Conservation (phyloP, 2,329 filamentous ascomycete species). For the Verticillium klebahnii region DNA sequence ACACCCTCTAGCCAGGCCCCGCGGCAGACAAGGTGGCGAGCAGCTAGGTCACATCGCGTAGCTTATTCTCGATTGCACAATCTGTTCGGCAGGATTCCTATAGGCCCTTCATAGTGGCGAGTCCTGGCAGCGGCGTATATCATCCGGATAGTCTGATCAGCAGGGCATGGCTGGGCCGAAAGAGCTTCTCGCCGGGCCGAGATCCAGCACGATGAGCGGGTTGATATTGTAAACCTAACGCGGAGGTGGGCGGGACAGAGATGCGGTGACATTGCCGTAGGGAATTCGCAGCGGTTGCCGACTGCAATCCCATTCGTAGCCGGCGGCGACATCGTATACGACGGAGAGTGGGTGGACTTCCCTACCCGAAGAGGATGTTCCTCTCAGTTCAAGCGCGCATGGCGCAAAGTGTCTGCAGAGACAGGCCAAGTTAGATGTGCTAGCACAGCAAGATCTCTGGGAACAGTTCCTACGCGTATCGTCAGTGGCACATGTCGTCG, state of each 20-base stretch:
- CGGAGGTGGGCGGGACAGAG: neutral
- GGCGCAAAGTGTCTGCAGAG: no score
- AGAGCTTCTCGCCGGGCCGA: neutral
- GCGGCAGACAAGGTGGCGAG: neutral
- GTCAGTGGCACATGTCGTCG: neutral
- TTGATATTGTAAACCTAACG: neutral
- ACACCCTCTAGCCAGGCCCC: neutral
- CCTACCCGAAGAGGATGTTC: neutral
- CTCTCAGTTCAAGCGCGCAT: no score
- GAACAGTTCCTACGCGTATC: neutral
- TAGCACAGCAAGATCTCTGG: neutral
- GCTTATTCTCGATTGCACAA: neutral
- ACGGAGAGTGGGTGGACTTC: neutral
- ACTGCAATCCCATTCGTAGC: neutral
- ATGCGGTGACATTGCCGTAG: neutral
- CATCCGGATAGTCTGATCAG: neutral
- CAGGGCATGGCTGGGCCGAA: neutral
- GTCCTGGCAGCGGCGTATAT: slow-evolving; percentile 3
- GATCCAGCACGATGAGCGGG: neutral
- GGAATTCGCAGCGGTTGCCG: neutral
- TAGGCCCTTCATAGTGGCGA: neutral
- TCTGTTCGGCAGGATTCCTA: neutral
- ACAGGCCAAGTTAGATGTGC: neutral
- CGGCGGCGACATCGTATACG: neutral
- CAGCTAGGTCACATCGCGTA: neutral